Percentiles rank a stretch among this genome's conserved stretches.
phyloP scores from a whole-genome alignment of 345 rosid species.

The Limnanthes douglasii region DNA sequence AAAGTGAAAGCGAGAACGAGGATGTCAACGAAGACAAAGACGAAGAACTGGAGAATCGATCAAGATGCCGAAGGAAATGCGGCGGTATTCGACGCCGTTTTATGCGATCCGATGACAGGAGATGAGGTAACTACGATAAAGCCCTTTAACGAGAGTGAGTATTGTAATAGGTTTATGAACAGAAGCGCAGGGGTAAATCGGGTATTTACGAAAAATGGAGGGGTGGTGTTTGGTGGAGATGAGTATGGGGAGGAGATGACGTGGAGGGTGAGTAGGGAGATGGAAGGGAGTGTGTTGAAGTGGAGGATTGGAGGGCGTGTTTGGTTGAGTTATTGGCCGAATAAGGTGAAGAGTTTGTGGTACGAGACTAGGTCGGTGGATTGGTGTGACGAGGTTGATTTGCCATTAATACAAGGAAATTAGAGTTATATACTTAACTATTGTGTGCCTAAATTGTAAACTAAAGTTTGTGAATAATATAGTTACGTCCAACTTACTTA shows the following conservation, averaged over 20 bases:
- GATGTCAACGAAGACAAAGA: slow-evolving; percentile 30
- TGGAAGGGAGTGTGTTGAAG: slow-evolving; percentile 86
- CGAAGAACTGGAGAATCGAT: slow-evolving; percentile 67
- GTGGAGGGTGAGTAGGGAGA: slow-evolving; percentile 80
- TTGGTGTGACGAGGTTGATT: slow-evolving; percentile 82
- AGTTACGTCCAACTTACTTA: too few relatives aligned
- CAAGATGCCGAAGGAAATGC: slow-evolving; percentile 77
- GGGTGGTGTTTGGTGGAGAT: slow-evolving; percentile 59
- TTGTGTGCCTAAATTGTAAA: too few relatives aligned
- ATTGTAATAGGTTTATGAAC: background rate
- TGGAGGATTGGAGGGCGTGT: slow-evolving; percentile 78
- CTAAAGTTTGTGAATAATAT: too few relatives aligned
- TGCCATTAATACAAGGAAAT: too few relatives aligned
- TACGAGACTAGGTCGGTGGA: slow-evolving; percentile 72
- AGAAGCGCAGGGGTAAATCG: slow-evolving; percentile 18
- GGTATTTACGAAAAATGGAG: slow-evolving; percentile 58
- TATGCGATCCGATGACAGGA: slow-evolving; percentile 37
- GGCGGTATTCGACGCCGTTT: slow-evolving; percentile 48
- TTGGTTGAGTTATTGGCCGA: slow-evolving; percentile 73
- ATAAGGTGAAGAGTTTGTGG: slow-evolving; percentile 25
- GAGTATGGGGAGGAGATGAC: slow-evolving; percentile 51
- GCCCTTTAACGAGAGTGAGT: slow-evolving; percentile 1
- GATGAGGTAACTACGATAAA: slow-evolving; percentile 23
- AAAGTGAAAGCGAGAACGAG: slow-evolving; percentile 36
- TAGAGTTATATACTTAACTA: too few relatives aligned